These are phyloP conservation scores for Microbotryum scabiosae DNA, from an alignment of 1,284 basidiomycete species.

Conservation along the genomic window DNA sequence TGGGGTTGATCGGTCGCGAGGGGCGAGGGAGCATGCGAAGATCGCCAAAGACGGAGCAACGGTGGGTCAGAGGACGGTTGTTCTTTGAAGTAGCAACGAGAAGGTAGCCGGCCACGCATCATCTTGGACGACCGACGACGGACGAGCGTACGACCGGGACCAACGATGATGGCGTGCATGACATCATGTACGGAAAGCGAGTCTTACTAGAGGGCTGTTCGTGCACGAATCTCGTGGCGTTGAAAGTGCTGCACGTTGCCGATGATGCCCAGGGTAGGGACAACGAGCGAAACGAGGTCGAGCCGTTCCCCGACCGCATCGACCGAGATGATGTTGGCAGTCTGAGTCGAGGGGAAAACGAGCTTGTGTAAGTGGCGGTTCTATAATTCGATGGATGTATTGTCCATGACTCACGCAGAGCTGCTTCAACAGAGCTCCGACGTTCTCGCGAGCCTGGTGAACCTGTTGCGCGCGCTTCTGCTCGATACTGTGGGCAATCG, in stretches of 20 bases:
- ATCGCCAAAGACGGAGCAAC: background rate
- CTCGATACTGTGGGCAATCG: background rate
- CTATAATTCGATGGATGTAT: background rate
- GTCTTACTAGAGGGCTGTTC: conserved; percentile 69
- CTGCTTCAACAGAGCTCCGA: conserved; percentile 43
- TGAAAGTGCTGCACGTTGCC: conserved; percentile 54
- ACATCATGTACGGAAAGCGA: background rate
- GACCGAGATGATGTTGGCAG: conserved; percentile 50
- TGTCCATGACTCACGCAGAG: conserved; percentile 52
- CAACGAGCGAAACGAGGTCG: conserved; percentile 53
- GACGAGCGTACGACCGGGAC: no score
- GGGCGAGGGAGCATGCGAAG: background rate
- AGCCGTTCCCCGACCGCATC: conserved; percentile 61
- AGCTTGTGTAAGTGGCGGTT: background rate
- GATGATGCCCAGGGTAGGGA: conserved; percentile 52
- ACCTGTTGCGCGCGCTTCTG: conserved; percentile 47
- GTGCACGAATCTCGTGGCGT: conserved; percentile 64
- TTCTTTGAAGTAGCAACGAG: no score
- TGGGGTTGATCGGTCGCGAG: conserved; percentile 6
- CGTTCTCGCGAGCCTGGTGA: conserved; percentile 17
- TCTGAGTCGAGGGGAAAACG: conserved; percentile 40
- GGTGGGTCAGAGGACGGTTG: background rate
- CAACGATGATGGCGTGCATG: conserved; percentile 6
- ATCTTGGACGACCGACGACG: no score
- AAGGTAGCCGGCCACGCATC: no score